These are phyloP conservation scores for Rhizopus microsporus DNA, from an alignment of 371 early-diverging fungal genomes.

Conservation along the genomic window DNA sequence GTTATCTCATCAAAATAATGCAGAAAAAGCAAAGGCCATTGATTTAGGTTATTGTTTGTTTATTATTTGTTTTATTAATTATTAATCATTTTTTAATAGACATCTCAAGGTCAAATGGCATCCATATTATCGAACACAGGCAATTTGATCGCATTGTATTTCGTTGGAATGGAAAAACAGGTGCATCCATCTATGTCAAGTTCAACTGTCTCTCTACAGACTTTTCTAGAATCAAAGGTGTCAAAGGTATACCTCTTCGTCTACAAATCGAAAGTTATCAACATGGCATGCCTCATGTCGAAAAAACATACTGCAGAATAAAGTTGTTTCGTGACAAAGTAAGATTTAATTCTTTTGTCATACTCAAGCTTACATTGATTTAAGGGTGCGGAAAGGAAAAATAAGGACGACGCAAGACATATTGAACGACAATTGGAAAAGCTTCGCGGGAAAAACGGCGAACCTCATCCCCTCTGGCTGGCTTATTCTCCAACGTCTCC, in stretches of 20 bases:
- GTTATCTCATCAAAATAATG: slow-evolving; percentile 66
- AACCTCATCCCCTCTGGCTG: slow-evolving; percentile 47
- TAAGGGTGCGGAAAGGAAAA: slow-evolving; percentile 33
- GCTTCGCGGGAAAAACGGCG: slow-evolving; percentile 40
- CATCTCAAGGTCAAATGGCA: slow-evolving; percentile 22
- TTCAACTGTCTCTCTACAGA: slow-evolving; percentile 62
- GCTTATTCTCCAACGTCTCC: slow-evolving; percentile 39
- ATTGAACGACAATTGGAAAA: slow-evolving; percentile 33
- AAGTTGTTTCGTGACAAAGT: slow-evolving; percentile 61
- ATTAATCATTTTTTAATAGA: slow-evolving; percentile 54
- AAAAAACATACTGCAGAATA: slow-evolving; percentile 46
- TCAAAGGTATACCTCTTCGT: slow-evolving; percentile 59
- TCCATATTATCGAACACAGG: slow-evolving; percentile 27
- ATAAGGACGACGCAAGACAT: slow-evolving; percentile 31
- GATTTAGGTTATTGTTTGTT: slow-evolving; percentile 41
- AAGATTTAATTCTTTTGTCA: background rate
- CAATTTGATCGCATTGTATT: slow-evolving; percentile 53
- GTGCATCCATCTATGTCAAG: slow-evolving; percentile 48
- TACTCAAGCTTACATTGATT: background rate
- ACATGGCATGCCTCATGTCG: slow-evolving; percentile 13
- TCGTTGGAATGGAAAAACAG: slow-evolving; percentile 48
- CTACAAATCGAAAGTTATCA: slow-evolving; percentile 44
- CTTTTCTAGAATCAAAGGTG: slow-evolving; percentile 59
- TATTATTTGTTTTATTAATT: background rate
- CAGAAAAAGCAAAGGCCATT: slow-evolving; percentile 53